Base-by-base conservation (phyloP, 1,284 basidiomycete genomes). In the Microbotryum silenes-acaulis region DNA sequence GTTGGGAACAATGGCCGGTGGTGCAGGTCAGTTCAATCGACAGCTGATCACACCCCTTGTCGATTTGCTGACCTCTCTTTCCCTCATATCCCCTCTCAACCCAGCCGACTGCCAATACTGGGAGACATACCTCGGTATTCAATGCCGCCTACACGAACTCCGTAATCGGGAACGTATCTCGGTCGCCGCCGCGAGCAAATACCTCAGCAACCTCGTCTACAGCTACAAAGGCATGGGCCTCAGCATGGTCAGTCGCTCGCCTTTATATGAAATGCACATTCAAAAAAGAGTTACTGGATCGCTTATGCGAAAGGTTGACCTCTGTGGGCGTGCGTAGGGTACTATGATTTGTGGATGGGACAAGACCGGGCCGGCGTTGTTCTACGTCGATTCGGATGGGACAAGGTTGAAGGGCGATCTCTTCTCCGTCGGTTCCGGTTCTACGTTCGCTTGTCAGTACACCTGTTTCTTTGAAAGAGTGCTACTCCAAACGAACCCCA, bases 291-390 rank as follows among this genome's bases (percentile, higher is more conserved):
- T 27, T 27, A 27, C 27, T 27, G 6, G 27, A 27, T 6, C 6
- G 27, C 27, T 27, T 6, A 27, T 27, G 27, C 27, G 25, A 27
- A 27, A 6, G 27, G 27, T 27, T 27, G 27, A 25, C 2, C 25
- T 27, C 1, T 27, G 6, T 27, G 27, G 27, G 27, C 27, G 27
- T 27, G 6, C 27, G 27, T 27, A 27, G 27, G 96, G 96, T 61
- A 98, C 96, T 2, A 98, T 98, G 96, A 96, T 98, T 68, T 97
- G 93, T 72, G 96, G 96, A 31, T 98, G 94, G 93, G 96, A 99
- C 79, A 98, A 97, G 81, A 97, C 94, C 83, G 94, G 96, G 0
- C 94, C 94, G n/a, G 85, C 90, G 16, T 81, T 99, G 45, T 98
- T 93, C 79, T 98, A 98, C 76, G 96, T 99, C 60, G 96, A 99